Base-by-base conservation (phyloP, 768 basidiomycete genomes). In the Mycena rebaudengoi region DNA sequence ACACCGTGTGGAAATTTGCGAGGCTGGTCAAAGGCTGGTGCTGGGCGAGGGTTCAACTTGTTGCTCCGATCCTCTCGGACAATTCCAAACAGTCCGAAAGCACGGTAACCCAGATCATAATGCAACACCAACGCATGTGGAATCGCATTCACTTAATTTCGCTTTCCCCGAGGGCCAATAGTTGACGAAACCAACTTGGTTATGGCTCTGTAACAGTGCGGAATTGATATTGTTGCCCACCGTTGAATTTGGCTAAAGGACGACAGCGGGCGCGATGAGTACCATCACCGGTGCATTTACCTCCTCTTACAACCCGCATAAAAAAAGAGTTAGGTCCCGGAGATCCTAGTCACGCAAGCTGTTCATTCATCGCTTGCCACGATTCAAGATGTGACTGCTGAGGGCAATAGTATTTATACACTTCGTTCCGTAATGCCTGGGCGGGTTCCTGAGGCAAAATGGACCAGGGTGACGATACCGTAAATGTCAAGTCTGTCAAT, bases 401-500 rank as follows among this genome's bases (percentile, higher is more conserved):
- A 29, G 26, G 18, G 46, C 39, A 53, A 55, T 55, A 43, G 54
- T 55, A 55, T 55, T 55, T 29, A 55, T 44, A 44, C 5, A 32
- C 41, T 55, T 55, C 54, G 54, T 44, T 55, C 43, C 54, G n/a
- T 55, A 55, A 55, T 55, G 54, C 41, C 54, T 54, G 54, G 54
- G 54, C 54, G 54, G 54, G 54, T 55, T 55, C 54, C 54, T 55
- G 54, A 44, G 41, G 41, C 54, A 55, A 55, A 43, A 55, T 55
- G 41, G 41, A 55, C 41, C 43, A 23, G 43, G 41, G 54, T 55
- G 54, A 55, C 43, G 12, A 33, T 55, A 55, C 54, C 54, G 41
- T 55, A 55, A 55, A 55, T 55, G 54, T 44, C 54, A 55, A 55
- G 54, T 55, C 54, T 55, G 54, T 45, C 54, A 55, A 55, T 44